Percentiles rank a stretch among this genome's conserved stretches.
These are phyloP conservation scores for Luffa acutangula DNA, from an alignment of 306 rosid genomes.

Conservation along the genomic window DNA sequence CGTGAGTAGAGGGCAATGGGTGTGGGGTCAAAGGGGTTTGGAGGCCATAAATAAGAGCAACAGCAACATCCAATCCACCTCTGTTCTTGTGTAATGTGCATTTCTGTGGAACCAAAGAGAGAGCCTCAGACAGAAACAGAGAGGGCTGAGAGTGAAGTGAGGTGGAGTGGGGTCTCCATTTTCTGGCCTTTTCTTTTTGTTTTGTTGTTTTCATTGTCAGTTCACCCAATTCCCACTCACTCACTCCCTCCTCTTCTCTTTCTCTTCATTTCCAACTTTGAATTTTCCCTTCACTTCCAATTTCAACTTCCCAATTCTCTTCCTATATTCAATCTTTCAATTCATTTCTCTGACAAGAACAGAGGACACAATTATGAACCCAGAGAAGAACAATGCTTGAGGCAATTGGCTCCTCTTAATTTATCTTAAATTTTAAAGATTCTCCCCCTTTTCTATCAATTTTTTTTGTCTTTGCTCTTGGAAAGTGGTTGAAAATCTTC, in stretches of 20 bases:
- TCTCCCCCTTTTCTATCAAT: neutral
- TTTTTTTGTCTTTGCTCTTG: neutral
- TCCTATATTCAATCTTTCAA: neutral
- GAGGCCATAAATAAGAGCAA: slow-evolving; percentile 1
- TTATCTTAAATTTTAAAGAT: neutral
- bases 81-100: slow-evolving; percentile 8
- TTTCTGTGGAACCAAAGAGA: neutral
- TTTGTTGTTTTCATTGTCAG: slow-evolving; percentile 4
- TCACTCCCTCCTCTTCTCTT: neutral
- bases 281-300: neutral
- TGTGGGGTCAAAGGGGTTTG: slow-evolving; percentile 7
- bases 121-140: neutral
- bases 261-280: neutral
- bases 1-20: neutral
- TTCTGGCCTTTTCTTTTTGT: neutral
- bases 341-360: neutral
- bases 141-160: neutral
- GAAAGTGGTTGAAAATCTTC: neutral
- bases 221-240: neutral
- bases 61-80: neutral
- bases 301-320: neutral
- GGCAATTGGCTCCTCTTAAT: neutral
- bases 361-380: neutral
- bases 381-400: neutral
- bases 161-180: slow-evolving; percentile 10